phyloP scores from a whole-genome alignment of 2,329 filamentous ascomycete genomes.

The Chaetomiaceae sp. region DNA sequence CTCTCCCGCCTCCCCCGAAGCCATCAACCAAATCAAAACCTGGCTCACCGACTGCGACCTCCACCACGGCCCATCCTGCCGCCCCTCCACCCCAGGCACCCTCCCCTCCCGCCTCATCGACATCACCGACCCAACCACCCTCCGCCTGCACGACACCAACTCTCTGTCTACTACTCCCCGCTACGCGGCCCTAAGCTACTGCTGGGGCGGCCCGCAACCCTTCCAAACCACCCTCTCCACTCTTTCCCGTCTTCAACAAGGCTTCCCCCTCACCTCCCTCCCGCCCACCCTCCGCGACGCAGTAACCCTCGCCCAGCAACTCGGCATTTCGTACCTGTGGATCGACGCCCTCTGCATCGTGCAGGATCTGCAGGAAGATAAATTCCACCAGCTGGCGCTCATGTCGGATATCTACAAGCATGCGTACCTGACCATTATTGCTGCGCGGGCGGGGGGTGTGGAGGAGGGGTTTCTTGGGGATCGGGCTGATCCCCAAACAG shows the following conservation, averaged over 20 bases:
- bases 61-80: slow-evolving; percentile 3
- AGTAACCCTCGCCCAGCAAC: background rate
- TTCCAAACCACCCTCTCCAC: background rate
- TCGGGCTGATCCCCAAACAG: background rate
- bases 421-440: slow-evolving; percentile 7
- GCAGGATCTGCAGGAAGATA: slow-evolving; percentile 15
- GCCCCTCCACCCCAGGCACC: background rate
- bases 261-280: background rate
- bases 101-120: slow-evolving; percentile 11
- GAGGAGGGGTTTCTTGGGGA: slow-evolving; percentile 5
- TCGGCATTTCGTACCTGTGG: slow-evolving; percentile 18
- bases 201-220: slow-evolving; percentile 8
- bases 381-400: slow-evolving; percentile 4
- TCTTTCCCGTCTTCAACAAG: background rate
- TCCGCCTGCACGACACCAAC: background rate
- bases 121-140: background rate
- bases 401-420: slow-evolving; percentile 17
- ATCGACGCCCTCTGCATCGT: slow-evolving; percentile 21
- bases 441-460: background rate
- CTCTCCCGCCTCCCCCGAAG: background rate
- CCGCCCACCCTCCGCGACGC: slow-evolving; percentile 13
- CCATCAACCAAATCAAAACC: background rate
- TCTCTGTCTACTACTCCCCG: background rate
- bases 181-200: slow-evolving; percentile 15
- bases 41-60: slow-evolving; percentile 8